Percentiles rank a stretch among this genome's conserved stretches.
These are phyloP conservation scores for Spongospora subterranea DNA, from an alignment of 208 protist genomes.

Conservation along the genomic window DNA sequence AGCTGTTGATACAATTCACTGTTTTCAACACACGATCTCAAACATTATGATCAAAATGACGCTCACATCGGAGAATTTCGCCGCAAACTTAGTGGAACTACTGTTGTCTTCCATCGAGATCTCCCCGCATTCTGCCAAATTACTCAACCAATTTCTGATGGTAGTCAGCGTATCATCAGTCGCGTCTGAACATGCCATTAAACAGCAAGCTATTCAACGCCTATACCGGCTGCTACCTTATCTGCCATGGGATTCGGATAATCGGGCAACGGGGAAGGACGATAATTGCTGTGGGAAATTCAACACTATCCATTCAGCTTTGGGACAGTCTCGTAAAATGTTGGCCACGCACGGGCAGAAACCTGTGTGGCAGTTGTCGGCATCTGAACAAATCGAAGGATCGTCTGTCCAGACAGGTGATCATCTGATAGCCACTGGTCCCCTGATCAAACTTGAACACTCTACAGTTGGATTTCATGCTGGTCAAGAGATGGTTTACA, in stretches of 20 bases:
- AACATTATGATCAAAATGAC: background rate
- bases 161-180: background rate
- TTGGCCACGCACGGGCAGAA: background rate
- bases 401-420: background rate
- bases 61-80: background rate
- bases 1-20: background rate
- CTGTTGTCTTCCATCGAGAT: background rate
- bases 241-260: background rate
- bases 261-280: background rate
- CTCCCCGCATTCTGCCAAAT: background rate
- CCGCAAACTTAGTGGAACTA: background rate
- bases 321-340: no score
- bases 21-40: background rate
- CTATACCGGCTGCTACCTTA: background rate
- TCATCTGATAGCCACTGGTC: background rate
- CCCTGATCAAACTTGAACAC: background rate
- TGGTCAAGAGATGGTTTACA: background rate
- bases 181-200: background rate
- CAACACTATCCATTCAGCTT: no score
- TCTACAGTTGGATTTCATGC: background rate
- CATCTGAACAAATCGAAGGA: background rate
- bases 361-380: background rate
- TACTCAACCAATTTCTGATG: background rate
- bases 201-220: constrained; percentile 43
- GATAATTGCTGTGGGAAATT: no score